Base-by-base conservation (phyloP, 257 asterid species). In the Haberlea rhodopensis region DNA sequence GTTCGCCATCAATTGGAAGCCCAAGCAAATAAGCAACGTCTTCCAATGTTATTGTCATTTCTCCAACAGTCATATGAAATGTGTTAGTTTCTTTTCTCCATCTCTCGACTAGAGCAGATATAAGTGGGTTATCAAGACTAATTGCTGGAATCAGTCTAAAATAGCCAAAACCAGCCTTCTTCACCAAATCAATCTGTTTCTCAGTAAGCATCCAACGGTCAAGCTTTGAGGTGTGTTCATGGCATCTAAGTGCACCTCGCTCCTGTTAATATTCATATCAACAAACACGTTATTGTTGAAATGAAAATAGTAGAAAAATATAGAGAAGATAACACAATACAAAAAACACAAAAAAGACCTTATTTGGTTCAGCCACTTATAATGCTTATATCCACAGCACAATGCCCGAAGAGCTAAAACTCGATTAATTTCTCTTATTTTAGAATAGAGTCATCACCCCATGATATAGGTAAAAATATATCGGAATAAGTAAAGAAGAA, bases 71-170 rank as follows among this genome's bases (percentile, higher is more conserved):
- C 84, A 87, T 79, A 73, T 92, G 96, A 73, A 92, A 92, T 46
- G 97, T 89, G 76, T 92, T 89, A 5, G 95, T 89, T 77, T 92
- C 97, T 73, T 85, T 89, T 73, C 99, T 85, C 97, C 96, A 89
- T 76, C 99, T 81, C 84, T 92, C 99, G 25, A 87, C 97, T 20
- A 92, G 76, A 8, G 99, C 90, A 54, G 97, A 89, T 62, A 92
- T 92, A 68, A 92, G 95, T 21, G 99, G 97, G 65, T 92, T 89
- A 79, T 92, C 97, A 63, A 78, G 83, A 68, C 78, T 78, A 13
- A 78, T 74, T 53, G 96, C 87, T 5, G 96, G 95, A 68, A 89
- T 84, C 71, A 85, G 69, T 72, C 96, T 86, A 67, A 89, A 69
- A 69, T 76, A 80, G 58, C 94, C 94, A 79, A 89, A 89, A 61